Percentiles rank a stretch among this genome's conserved stretches.
Conservation (phyloP, 2,329 filamentous ascomycete genomes). For the Apiospora rasikravindrae region DNA sequence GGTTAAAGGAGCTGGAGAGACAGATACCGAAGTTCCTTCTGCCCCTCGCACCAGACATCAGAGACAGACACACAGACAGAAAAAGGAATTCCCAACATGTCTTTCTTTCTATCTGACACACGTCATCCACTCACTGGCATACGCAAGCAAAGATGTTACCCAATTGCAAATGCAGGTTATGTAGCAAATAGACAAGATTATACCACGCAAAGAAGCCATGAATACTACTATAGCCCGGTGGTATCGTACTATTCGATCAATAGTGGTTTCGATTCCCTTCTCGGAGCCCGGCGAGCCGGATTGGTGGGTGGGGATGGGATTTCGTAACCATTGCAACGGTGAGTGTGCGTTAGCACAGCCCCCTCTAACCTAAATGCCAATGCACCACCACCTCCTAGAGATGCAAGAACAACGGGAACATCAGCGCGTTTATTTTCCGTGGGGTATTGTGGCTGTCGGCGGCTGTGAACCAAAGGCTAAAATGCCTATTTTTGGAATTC, state of each 20-base stretch:
- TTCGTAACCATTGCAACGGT: background rate
- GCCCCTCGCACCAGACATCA: background rate
- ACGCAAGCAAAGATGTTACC: background rate
- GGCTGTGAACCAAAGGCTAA: conserved; percentile 1
- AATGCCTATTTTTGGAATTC: background rate
- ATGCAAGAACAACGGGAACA: background rate
- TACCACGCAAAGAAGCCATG: background rate
- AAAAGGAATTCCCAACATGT: background rate
- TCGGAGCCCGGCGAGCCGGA: conserved; percentile 2
- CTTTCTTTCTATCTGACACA: conserved; percentile 1
- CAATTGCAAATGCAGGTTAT: background rate
- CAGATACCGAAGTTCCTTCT: background rate
- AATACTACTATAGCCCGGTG: background rate
- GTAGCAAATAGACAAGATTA: background rate
- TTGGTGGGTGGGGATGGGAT: background rate
- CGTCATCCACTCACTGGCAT: background rate
- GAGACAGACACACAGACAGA: background rate
- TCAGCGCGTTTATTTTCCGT: conserved; percentile 3
- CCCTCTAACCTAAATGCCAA: background rate
- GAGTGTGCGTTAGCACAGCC: background rate
- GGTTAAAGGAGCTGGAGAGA: background rate
- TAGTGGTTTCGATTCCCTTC: background rate
- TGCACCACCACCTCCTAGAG: too few species aligned
- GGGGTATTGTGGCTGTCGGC: conserved; percentile 13
- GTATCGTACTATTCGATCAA: background rate